Base-by-base conservation (phyloP, 345 rosid genomes). In the Ailanthus altissimus region DNA sequence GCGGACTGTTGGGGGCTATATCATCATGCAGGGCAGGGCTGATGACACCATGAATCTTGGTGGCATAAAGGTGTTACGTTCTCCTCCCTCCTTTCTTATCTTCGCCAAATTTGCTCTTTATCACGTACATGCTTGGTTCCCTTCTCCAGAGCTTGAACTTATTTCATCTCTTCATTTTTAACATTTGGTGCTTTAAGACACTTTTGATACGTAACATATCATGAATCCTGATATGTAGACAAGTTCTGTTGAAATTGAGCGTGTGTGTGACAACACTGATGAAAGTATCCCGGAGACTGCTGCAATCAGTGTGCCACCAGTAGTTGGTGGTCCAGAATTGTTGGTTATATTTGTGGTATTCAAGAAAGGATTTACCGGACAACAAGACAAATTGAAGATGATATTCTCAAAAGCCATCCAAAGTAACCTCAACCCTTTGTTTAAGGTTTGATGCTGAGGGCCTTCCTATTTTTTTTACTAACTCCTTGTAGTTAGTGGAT, bases 21-120 rank as follows among this genome's bases (percentile, higher is more conserved):
- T 67, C 25, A 9, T 79, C 57, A 96, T 93, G 18, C 97, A 89
- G 79, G 98, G 99, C 36, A 81, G 99, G 84, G 94, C 97, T 71
- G 97, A 95, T 84, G 99, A 93, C 84, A 95, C 99, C 70, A 95
- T 95, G 99, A 95, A 95, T 79, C 94, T 95, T 69, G 98, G 98
- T 67, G 99, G 99, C 71, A 95, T 93, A 74, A 95, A 93, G 98
- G 99, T 90, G 82, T 14, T 5, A 9, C 10, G 20, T 75, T 53
- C 25, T 56, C 38, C 46, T 11, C 6, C 6, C 10, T 10, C 3
- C 32, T 4, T 61, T n/a, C 9, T 25, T 56, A 51, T 50, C 58
- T 51, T 70, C 40, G 13, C 59, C 23, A 1, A 43, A 32, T 18
- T 50, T 16, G 60, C 46, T 7, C 26, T 50, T 57, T 67, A 46